Evolutionary conservation across 2,329 filamentous ascomycete species (phyloP).

Genomic region (Ustulina deusta): DNA sequence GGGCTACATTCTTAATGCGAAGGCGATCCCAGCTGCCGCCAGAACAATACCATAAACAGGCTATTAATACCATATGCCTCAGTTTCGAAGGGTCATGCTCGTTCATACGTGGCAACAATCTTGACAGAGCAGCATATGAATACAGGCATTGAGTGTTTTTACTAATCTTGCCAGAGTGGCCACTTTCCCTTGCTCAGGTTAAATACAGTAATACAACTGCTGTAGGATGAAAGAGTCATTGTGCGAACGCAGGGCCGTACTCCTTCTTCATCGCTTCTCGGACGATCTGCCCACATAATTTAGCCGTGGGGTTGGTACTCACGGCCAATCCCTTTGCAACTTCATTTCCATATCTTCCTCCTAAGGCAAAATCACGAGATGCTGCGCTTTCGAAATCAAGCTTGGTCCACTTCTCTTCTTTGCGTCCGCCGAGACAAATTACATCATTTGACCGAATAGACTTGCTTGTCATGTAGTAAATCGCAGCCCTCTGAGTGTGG

Average conservation of each 20-base stretch:
- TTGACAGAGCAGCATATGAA: neutral
- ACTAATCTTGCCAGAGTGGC: neutral
- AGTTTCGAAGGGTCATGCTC: neutral
- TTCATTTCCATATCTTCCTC: slow-evolving; percentile 73
- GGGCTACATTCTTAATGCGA: neutral
- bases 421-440: slow-evolving; percentile 57
- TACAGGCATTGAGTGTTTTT: neutral
- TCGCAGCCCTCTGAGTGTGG: slow-evolving; percentile 76
- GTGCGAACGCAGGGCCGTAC: slow-evolving; percentile 65
- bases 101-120: neutral
- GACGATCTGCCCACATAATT: slow-evolving; percentile 77
- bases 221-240: slow-evolving; percentile 42
- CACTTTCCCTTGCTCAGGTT: neutral
- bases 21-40: neutral
- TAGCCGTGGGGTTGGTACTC: slow-evolving; percentile 74
- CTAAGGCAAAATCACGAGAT: slow-evolving; percentile 71
- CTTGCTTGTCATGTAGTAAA: slow-evolving; percentile 72
- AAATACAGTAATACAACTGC: neutral
- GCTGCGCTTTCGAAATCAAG: slow-evolving; percentile 72
- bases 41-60: neutral
- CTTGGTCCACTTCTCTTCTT: slow-evolving; percentile 63
- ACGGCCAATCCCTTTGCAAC: slow-evolving; percentile 74
- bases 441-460: slow-evolving; percentile 52
- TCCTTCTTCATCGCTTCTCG: slow-evolving; percentile 77
- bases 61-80: neutral